Conservation (phyloP, 169 alveolate genomes). For the Perkinsus marinus region DNA sequence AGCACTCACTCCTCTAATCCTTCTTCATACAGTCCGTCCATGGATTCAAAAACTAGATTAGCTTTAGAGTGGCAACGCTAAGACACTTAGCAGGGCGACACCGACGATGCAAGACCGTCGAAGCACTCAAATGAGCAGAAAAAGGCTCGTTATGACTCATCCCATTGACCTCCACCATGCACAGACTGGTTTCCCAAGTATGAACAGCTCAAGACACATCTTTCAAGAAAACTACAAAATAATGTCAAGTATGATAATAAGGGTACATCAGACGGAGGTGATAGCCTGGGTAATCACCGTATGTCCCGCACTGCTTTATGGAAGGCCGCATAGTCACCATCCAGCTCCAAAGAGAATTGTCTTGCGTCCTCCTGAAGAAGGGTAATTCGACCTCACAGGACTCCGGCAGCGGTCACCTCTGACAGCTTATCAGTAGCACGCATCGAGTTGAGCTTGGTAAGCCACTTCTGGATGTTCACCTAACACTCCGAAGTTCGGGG, state of each 20-base stretch:
- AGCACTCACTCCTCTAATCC: not conserved
- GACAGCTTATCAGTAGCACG: not conserved
- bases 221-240: too few relatives aligned
- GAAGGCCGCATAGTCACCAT: not conserved
- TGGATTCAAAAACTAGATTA: not conserved
- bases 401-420: not conserved
- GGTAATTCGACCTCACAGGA: not conserved
- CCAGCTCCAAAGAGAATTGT: not conserved
- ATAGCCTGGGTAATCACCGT: not conserved
- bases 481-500: not conserved
- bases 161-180: too few relatives aligned
- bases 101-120: too few relatives aligned
- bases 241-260: not conserved
- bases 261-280: not conserved
- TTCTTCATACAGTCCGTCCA: not conserved
- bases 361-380: not conserved
- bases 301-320: not conserved
- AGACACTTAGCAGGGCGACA: too few relatives aligned
- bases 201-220: too few relatives aligned
- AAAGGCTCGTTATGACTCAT: too few relatives aligned
- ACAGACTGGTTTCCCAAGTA: too few relatives aligned
- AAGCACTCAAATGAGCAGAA: too few relatives aligned
- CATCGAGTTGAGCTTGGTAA: not conserved
- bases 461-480: not conserved
- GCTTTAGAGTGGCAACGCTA: not conserved